Base-by-base conservation (phyloP, 768 basidiomycete species). In the Crucibulum laeve region DNA sequence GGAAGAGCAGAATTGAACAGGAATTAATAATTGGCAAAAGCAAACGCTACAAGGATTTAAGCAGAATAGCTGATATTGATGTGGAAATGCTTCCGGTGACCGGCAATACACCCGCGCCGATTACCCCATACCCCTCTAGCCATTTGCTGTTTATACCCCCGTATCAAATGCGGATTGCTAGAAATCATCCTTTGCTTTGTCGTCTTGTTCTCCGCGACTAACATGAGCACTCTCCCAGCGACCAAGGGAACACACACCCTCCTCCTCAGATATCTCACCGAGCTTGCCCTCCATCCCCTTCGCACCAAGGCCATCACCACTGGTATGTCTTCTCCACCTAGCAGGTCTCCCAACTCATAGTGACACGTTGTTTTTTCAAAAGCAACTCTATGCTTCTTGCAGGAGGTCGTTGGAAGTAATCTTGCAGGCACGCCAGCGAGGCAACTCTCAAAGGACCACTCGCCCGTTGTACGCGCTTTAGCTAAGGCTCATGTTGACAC, bases 291-390 rank as follows among this genome's bases (percentile, higher is more conserved):
- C 4, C 73, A 86, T 53, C 91, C 91, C 1, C 67, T 92, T 42
- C 74, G 87, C 33, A 93, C 91, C 34, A 93, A 93, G 67, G 78
- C 83, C 5, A 49, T 83, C 50, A 93, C 91, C 0, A 79, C 84
- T 40, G 84, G 86, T 79, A 64, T 58, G 22, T 14, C 39, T 37
- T 47, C 25, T 32, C 33, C 32, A 30, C 23, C 15, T 11, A 4
- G 22, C 18, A 5, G 21, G 34, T 10, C 19, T 33, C 7, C 33
- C 15, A 25, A 32, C 24, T 24, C 24, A 36, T 18, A 32, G 7
- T 15, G 7, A 22, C 37, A 34, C n/a, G 26, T 30, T 19, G 7
- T 15, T 32, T 10, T 17, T 36, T 10, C 30, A 4, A 22, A 45
- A 79, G 80, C 61, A 23, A 67, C 71, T 0, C 60, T 84, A 54